These are phyloP conservation scores for Salix exigua DNA, from an alignment of 345 rosid species.

Conservation along the genomic window DNA sequence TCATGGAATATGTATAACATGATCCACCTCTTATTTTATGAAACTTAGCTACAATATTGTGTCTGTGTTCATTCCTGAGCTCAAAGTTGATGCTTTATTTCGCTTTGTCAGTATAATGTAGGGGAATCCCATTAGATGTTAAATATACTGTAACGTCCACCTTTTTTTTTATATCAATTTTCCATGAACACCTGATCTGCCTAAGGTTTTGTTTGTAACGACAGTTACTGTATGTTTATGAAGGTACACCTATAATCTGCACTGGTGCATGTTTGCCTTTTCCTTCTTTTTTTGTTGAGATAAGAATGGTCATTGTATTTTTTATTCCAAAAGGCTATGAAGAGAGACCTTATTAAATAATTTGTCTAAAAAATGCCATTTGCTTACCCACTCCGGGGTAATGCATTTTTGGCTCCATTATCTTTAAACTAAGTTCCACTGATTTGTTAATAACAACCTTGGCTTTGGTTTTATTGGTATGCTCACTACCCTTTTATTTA, in stretches of 20 bases:
- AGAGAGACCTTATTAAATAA: neutral
- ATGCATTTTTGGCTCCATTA: neutral
- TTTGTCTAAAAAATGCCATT: neutral
- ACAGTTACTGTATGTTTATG: neutral
- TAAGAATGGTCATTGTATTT: neutral
- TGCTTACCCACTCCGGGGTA: neutral
- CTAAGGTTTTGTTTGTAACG: neutral
- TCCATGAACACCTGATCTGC: neutral
- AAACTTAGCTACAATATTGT: neutral
- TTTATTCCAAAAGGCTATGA: neutral
- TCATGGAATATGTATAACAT: neutral
- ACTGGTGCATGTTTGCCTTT: neutral
- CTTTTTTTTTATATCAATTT: neutral
- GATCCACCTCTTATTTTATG: neutral
- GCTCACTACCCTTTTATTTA: constrained; percentile 14
- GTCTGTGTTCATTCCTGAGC: neutral
- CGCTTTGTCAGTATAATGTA: neutral
- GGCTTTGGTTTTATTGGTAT: neutral
- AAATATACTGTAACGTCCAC: neutral
- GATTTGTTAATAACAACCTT: neutral
- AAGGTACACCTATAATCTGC: neutral
- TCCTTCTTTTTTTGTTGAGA: neutral
- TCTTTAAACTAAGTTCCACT: neutral
- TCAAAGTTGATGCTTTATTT: neutral
- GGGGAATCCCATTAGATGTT: neutral